Percentiles rank a stretch among this genome's conserved stretches.
Conservation (phyloP, 1,284 basidiomycete species). For the Tranzscheliella williamsii region DNA sequence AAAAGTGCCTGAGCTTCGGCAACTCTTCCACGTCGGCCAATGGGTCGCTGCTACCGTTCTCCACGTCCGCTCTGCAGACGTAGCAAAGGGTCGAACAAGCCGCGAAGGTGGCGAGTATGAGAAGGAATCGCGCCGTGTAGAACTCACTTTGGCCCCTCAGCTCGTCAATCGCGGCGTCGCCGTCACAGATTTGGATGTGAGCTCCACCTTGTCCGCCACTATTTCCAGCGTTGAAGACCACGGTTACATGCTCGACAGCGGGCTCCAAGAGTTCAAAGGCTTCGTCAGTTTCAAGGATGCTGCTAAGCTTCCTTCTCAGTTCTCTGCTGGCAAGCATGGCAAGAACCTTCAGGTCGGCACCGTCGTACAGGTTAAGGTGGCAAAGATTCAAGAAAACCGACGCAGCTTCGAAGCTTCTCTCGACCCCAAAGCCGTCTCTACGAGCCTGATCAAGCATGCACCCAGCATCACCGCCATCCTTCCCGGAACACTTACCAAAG, state of each 20-base stretch:
- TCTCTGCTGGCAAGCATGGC: conserved; percentile 29
- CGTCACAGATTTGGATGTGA: conserved; percentile 72
- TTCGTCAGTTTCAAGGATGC: conserved; percentile 56
- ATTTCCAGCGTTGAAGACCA: conserved; percentile 85
- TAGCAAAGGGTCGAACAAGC: conserved; percentile 69
- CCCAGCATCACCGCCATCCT: conserved; percentile 75
- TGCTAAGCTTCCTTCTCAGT: conserved; percentile 37
- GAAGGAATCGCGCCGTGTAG: conserved; percentile 66
- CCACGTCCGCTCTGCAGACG: conserved; percentile 67
- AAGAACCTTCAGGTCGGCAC: conserved; percentile 58
- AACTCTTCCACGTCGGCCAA: conserved; percentile 81
- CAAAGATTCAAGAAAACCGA: conserved; percentile 56
- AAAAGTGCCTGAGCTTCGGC: conserved; percentile 58
- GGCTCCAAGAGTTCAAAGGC: conserved; percentile 61
- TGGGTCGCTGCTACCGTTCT: conserved; percentile 81
- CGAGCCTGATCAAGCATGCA: conserved; percentile 20
- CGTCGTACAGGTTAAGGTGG: conserved; percentile 56
- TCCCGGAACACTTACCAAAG: conserved; percentile 83
- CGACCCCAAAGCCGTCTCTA: conserved; percentile 46
- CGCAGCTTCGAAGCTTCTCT: conserved; percentile 59
- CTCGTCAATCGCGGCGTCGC: conserved; percentile 81
- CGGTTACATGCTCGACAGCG: conserved; percentile 87
- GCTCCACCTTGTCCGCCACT: conserved; percentile 46
- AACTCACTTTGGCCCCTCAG: conserved; percentile 81
- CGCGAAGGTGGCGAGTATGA: conserved; percentile 55